phyloP scores from a whole-genome alignment of 169 alveolate species.

The Plasmodium inui region DNA sequence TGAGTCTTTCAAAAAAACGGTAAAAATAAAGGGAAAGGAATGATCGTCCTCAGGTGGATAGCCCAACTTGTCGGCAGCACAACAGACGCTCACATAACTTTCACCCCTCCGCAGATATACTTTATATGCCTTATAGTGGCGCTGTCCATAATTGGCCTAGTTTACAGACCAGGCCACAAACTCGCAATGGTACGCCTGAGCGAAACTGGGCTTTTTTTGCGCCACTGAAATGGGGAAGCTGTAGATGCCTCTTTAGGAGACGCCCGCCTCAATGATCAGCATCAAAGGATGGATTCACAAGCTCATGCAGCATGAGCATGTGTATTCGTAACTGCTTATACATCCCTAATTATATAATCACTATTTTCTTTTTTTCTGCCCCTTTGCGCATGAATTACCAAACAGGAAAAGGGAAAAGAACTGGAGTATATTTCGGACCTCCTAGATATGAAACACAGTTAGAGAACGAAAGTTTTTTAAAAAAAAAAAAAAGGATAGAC shows the following conservation, averaged over 20 bases:
- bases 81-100: neutral
- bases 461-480: neutral
- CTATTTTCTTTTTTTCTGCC: neutral
- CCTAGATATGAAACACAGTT: slow-evolving; percentile 48
- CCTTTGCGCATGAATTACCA: neutral
- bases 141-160: slow-evolving; percentile 52
- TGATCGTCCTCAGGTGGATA: neutral
- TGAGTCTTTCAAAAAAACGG: slow-evolving; percentile 60
- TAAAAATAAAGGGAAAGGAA: neutral
- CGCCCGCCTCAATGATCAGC: neutral
- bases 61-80: neutral
- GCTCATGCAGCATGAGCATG: neutral
- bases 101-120: slow-evolving; percentile 30
- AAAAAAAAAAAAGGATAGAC: neutral
- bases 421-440: slow-evolving; percentile 53
- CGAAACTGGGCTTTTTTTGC: neutral
- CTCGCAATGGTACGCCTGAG: slow-evolving; percentile 38
- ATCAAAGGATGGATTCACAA: neutral
- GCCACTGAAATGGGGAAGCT: neutral
- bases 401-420: slow-evolving; percentile 71
- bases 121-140: slow-evolving; percentile 49
- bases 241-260: neutral
- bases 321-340: neutral
- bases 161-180: slow-evolving; percentile 62
- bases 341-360: neutral